Base-by-base conservation (phyloP, 2,329 filamentous ascomycete genomes). In the Graphilbum sp. region DNA sequence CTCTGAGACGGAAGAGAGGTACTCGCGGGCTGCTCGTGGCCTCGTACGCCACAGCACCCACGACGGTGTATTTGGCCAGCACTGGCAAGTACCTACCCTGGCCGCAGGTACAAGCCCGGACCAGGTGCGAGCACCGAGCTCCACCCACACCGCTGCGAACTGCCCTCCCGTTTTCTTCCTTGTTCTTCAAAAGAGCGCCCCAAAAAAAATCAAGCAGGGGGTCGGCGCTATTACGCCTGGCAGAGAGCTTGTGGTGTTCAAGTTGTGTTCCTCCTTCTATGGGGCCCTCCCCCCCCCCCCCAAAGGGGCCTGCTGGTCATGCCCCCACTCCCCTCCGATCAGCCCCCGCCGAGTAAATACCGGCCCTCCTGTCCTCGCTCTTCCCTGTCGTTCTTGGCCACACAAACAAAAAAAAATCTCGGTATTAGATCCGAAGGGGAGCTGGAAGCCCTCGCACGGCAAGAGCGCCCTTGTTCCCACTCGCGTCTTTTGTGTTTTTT, bases 321-420 rank as follows among this genome's bases (percentile, higher is more conserved):
- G n/a, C 30, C 30, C 30, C 36, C 31, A 12, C 27, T 23, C 18
- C 32, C 25, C 32, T 25, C 34, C 17, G 30, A 37, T 37, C 36
- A 27, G 30, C 36, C 18, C 21, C 36, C 16, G 18, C 36, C 36
- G 11, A 18, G 21, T 27, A 33, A 32, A 17, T 29, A 34, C 23
- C 30, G n/a, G 30, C 30, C 30, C 8, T 8, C 30, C 16, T 32
- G n/a, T 13, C 7, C 30, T 12, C 12, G 4, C 30, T n/a, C 16
- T 18, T 18, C 30, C 30, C 16, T 7, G 30, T 16, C 30, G n/a
- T 13, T 32, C 16, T 18, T 32, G n/a, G 30, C 30, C 27, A 12
- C 27, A 12, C 5, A 7, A 18, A 32, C n/a, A 32, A n/a, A 32
- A 24, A 21, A 29, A 34, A 29, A 34, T 3, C 36, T 32, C 34